A percentile compares a stretch with the other conserved stretches of the same genome.
These are phyloP conservation scores for Claviceps quebecensis DNA, from an alignment of 2,329 filamentous ascomycete genomes.

Conservation along the genomic window DNA sequence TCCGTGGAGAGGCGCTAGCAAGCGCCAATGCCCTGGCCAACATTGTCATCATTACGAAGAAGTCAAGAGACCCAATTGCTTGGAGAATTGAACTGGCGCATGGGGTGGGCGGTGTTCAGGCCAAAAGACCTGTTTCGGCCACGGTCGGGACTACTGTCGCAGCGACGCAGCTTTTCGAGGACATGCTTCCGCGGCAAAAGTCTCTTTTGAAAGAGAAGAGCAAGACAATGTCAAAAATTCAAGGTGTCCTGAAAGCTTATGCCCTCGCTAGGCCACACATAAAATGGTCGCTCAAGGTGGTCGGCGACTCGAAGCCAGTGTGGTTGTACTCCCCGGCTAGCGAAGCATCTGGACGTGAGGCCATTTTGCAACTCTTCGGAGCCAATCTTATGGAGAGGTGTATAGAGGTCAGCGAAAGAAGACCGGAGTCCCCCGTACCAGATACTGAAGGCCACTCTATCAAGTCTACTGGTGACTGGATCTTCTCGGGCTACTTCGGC, in stretches of 20 bases:
- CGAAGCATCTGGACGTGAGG: slow-evolving; percentile 37
- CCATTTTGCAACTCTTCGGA: slow-evolving; percentile 48
- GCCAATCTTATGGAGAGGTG: slow-evolving; percentile 41
- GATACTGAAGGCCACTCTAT: neutral
- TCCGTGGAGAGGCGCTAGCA: slow-evolving; percentile 61
- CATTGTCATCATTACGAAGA: slow-evolving; percentile 49
- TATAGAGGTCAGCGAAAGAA: slow-evolving; percentile 18
- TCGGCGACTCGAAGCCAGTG: slow-evolving; percentile 33
- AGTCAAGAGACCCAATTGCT: slow-evolving; percentile 45
- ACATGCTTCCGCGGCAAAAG: slow-evolving; percentile 50
- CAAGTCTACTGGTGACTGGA: slow-evolving; percentile 1
- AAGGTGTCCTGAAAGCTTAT: slow-evolving; percentile 47
- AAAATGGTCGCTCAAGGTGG: slow-evolving; percentile 44
- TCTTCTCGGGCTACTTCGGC: slow-evolving; percentile 40
- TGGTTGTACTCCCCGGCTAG: slow-evolving; percentile 51
- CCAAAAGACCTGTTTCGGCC: slow-evolving; percentile 27
- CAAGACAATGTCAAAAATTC: slow-evolving; percentile 44
- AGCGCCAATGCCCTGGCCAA: slow-evolving; percentile 46
- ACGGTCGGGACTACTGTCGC: slow-evolving; percentile 57
- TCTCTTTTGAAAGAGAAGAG: slow-evolving; percentile 40
- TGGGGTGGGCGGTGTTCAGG: slow-evolving; percentile 17
- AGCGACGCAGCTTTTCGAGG: slow-evolving; percentile 43
- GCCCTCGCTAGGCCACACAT: slow-evolving; percentile 51
- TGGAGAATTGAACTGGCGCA: slow-evolving; percentile 29
- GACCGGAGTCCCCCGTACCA: neutral